Evolutionary conservation across 306 rosid species (phyloP), one percentile per base, ranked within the genome.

Genomic region (Calophaca sinica): DNA sequence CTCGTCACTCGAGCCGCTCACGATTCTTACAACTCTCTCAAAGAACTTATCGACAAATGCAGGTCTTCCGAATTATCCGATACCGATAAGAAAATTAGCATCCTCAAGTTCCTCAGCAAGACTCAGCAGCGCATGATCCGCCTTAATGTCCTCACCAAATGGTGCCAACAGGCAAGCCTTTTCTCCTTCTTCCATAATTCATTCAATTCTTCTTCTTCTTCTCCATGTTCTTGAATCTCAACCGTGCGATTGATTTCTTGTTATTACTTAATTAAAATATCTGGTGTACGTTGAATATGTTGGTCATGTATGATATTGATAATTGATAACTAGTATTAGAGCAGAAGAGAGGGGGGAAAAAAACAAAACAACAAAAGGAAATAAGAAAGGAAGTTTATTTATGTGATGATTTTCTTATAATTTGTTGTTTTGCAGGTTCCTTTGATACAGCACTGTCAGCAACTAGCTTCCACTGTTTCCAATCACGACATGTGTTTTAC

Each of bases 51-150:
- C 11, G 96, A 94, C 9, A 94, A 92, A 75, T 88, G 90, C 62
- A 85, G 84, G 86, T 87, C 91, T 71, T 31, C 88, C 20, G 91
- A 89, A 53, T 85, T 82, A 7, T 89, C 96, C 35, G 99, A 94
- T 68, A 79, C 93, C 20, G 97, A 94, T 38, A 94, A 88, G 91
- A 94, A 90, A 77, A 83, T 92, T 66, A 82, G 76, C 82, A 78
- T 94, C 68, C 96, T 94, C 72, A 94, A 94, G 86, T 90, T 87
- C 82, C 80, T 94, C 9, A 84, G 64, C 84, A 94, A 94, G 90
- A 94, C 99, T 59, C 97, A 89, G 73, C 99, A 94, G 83, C 89
- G 99, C 5, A 90, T 94, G 96, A 92, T 94, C 65, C 89, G 99
- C 7, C 99, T 94, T 85, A 86, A 92, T 84, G 99, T 90, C 61